Evolutionary conservation across 1,284 basidiomycete genomes (phyloP).

Genomic region (Ustilago esculenta): DNA sequence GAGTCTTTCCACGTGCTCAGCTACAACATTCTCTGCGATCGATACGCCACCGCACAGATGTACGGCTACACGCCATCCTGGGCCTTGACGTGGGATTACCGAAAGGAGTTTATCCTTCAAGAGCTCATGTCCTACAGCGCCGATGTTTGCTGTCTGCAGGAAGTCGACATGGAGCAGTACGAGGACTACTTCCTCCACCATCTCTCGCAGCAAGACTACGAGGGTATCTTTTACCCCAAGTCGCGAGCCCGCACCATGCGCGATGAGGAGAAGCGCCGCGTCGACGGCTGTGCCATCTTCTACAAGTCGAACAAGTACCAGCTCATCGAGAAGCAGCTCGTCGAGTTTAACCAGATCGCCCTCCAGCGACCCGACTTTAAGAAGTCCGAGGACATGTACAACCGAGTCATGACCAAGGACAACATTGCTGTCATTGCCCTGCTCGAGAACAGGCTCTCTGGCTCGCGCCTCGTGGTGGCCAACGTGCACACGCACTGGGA

Average conservation of each 20-base stretch:
- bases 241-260: slow-evolving; percentile 93
- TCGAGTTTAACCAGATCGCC: slow-evolving; percentile 93
- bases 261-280: slow-evolving; percentile 82
- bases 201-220: slow-evolving; percentile 81
- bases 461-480: slow-evolving; percentile 85
- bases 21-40: slow-evolving; percentile 96
- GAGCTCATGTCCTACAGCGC: slow-evolving; percentile 85
- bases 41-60: slow-evolving; percentile 85
- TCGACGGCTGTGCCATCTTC: slow-evolving; percentile 97
- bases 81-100: slow-evolving; percentile 94
- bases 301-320: slow-evolving; percentile 87
- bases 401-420: slow-evolving; percentile 94
- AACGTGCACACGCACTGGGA: slow-evolving; percentile 97
- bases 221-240: slow-evolving; percentile 93
- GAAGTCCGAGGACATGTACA: slow-evolving; percentile 99
- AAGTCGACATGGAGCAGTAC: slow-evolving; percentile 92
- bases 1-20: slow-evolving; percentile 82
- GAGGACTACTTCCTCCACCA: slow-evolving; percentile 89
- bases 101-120: slow-evolving; percentile 87
- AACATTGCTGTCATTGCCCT: slow-evolving; percentile 89
- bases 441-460: slow-evolving; percentile 86
- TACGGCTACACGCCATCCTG: slow-evolving; percentile 97
- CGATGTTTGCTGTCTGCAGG: slow-evolving; percentile 90
- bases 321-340: slow-evolving; percentile 90
- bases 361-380: slow-evolving; percentile 95